Base-by-base conservation (phyloP, 2,329 filamentous ascomycete species). In the Ustulina deusta region DNA sequence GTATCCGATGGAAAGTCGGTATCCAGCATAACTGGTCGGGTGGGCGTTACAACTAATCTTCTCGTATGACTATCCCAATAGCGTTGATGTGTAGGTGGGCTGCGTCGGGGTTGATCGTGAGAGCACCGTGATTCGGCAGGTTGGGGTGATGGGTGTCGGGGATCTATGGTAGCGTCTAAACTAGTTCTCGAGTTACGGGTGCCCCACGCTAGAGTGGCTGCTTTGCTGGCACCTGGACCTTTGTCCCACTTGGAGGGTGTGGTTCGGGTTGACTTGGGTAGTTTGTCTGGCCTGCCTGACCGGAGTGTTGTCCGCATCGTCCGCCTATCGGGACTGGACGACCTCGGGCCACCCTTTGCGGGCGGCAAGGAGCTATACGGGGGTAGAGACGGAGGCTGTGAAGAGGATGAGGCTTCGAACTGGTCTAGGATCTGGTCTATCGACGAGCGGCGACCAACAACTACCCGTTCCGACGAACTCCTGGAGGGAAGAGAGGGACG, bases 141-240 rank as follows among this genome's bases (percentile, higher is more conserved):
- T 25, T 58, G 68, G 11, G 69, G 62, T n/a, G 69, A 67, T 22
- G 67, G 38, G 38, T 48, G 67, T 22, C 52, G 65, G 32, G 44
- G 22, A 44, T 79, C 77, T 15, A 76, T 70, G n/a, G 27, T 73
- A 71, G 34, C 73, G 56, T 44, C 72, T 66, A 65, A 76, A 77
- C 51, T 72, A 48, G 63, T 74, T 66, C 51, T 78, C 4, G 81
- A 78, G 13, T 80, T 79, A 15, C 86, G 76, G 20, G 81, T 80
- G 61, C 78, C 83, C 88, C 89, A 91, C 36, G 89, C 89, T 60
- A 91, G 75, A 2, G 86, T 87, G 29, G 89, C 89, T 46, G 89
- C 89, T 74, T 88, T 89, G 77, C 84, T 90, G 13, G 89, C 85
- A 0, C 88, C 83, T 9, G 81, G 81, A 17, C 80, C 85, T 62